phyloP scores from a whole-genome alignment of 108 stramenopile species.

The Nitzschia putrida region DNA sequence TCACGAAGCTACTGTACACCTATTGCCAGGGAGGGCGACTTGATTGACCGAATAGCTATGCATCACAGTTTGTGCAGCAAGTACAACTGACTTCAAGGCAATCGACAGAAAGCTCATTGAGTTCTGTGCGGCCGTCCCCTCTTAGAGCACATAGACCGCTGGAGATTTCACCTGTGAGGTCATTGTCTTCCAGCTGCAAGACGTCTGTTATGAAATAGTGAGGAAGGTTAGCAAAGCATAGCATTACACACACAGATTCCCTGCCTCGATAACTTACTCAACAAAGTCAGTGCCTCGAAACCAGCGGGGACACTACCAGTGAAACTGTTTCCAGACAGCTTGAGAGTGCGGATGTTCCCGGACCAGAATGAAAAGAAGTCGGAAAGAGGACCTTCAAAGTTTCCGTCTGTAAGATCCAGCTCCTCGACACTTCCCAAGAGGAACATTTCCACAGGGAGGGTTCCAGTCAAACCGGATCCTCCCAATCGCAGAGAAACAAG shows the following conservation, averaged over 20 bases:
- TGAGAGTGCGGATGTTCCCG: slow-evolving; percentile 11
- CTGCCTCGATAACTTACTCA: slow-evolving; percentile 19
- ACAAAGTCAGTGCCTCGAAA: slow-evolving; percentile 10
- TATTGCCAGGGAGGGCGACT: too few species aligned
- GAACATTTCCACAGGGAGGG: slow-evolving; percentile 29
- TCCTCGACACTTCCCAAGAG: slow-evolving; percentile 16
- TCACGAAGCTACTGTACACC: too few species aligned
- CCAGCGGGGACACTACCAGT: slow-evolving; percentile 22
- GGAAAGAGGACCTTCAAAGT: slow-evolving; percentile 27
- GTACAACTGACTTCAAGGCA: slow-evolving; percentile 30
- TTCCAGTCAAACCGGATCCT: slow-evolving; percentile 25
- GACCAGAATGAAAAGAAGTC: slow-evolving; percentile 10
- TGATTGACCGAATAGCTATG: too few species aligned
- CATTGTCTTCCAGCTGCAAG: slow-evolving; percentile 16
- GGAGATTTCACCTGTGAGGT: slow-evolving; percentile 29
- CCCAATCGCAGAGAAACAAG: slow-evolving; percentile 20
- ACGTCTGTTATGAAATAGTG: slow-evolving; percentile 8
- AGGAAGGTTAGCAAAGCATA: not conserved
- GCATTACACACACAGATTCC: not conserved
- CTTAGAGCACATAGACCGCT: slow-evolving; percentile 5
- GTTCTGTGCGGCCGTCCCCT: slow-evolving; percentile 9
- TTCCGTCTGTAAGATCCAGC: slow-evolving; percentile 29
- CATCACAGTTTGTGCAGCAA: slow-evolving; percentile 28
- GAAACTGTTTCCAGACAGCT: slow-evolving; percentile 23
- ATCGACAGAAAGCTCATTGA: slow-evolving; percentile 33